Evolutionary conservation across 106 monocot genomes (phyloP).

Genomic region (Alisma plantagoaquatica): DNA sequence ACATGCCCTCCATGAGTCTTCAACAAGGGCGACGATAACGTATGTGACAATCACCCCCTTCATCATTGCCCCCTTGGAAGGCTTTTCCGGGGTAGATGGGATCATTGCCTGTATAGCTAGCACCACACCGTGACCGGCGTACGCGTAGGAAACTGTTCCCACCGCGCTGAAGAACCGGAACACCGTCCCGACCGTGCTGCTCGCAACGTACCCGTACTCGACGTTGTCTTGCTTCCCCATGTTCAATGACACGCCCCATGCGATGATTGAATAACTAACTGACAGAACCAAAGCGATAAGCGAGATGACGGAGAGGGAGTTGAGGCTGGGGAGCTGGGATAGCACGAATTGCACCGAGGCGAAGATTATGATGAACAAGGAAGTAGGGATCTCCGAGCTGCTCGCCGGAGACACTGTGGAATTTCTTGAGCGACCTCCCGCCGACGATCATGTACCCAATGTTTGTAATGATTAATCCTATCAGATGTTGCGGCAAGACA

Average conservation of each 20-base stretch:
- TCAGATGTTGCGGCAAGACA: constrained; percentile 18
- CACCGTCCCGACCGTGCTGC: constrained; percentile 4
- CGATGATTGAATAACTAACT: constrained; percentile 14
- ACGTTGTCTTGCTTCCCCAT: constrained; percentile 1
- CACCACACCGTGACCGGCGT: not conserved
- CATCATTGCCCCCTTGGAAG: not conserved
- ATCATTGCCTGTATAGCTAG: not conserved
- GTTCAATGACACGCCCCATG: constrained; percentile 9
- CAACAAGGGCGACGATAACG: not conserved
- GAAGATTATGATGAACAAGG: too few species aligned
- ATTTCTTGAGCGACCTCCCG: constrained; percentile 46
- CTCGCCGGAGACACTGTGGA: constrained; percentile 35
- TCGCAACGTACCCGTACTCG: not conserved
- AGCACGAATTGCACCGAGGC: too few species aligned
- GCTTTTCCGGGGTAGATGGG: not conserved
- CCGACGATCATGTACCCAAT: constrained; percentile 18
- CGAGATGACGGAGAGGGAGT: constrained; percentile 39
- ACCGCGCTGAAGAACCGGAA: constrained; percentile 9
- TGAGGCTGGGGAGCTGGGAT: constrained; percentile 14
- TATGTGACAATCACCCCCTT: not conserved
- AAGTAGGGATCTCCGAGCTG: too few species aligned
- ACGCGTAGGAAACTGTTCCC: constrained; percentile 2
- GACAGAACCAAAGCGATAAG: constrained; percentile 27
- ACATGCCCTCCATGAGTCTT: too few species aligned
- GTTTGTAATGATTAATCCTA: not conserved